A percentile compares a stretch with the other conserved stretches of the same genome.
phyloP scores from a whole-genome alignment of 1,284 basidiomycete genomes.

The Ceratobasidium sp. region DNA sequence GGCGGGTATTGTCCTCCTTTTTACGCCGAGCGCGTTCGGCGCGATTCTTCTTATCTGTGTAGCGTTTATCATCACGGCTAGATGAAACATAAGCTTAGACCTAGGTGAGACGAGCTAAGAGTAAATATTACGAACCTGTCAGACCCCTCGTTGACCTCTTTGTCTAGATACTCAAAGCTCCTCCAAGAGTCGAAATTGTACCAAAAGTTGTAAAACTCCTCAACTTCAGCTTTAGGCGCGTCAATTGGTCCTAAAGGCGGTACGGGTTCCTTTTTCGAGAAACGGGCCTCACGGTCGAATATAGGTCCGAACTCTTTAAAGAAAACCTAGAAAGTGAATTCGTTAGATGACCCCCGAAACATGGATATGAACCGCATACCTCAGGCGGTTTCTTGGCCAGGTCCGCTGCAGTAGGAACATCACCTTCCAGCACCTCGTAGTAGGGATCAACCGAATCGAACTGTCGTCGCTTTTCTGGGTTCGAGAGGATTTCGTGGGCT shows the following conservation, averaged over 20 bases:
- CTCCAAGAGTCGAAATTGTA: slow-evolving; percentile 99
- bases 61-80: slow-evolving; percentile 97
- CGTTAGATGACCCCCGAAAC: background rate
- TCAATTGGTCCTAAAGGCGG: slow-evolving; percentile 80
- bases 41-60: slow-evolving; percentile 99
- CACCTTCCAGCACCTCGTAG: slow-evolving; percentile 78
- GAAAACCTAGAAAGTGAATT: slow-evolving; percentile 68
- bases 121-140: slow-evolving; percentile 73
- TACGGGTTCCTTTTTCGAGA: slow-evolving; percentile 90
- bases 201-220: slow-evolving; percentile 98
- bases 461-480: slow-evolving; percentile 89
- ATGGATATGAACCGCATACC: slow-evolving; percentile 10
- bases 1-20: slow-evolving; percentile 96
- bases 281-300: slow-evolving; percentile 91
- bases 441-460: slow-evolving; percentile 96
- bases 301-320: slow-evolving; percentile 75
- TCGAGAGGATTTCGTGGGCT: slow-evolving; percentile 90
- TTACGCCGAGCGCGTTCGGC: slow-evolving; percentile 94
- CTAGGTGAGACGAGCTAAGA: background rate
- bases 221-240: slow-evolving; percentile 83
- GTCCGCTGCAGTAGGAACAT: slow-evolving; percentile 74
- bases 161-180: slow-evolving; percentile 97
- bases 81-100: background rate
- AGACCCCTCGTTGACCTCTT: slow-evolving; percentile 97
- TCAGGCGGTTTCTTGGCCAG: slow-evolving; percentile 63